Conservation (phyloP, 225 moss, liverwort and hornwort genomes). For the Neckera pumila region DNA sequence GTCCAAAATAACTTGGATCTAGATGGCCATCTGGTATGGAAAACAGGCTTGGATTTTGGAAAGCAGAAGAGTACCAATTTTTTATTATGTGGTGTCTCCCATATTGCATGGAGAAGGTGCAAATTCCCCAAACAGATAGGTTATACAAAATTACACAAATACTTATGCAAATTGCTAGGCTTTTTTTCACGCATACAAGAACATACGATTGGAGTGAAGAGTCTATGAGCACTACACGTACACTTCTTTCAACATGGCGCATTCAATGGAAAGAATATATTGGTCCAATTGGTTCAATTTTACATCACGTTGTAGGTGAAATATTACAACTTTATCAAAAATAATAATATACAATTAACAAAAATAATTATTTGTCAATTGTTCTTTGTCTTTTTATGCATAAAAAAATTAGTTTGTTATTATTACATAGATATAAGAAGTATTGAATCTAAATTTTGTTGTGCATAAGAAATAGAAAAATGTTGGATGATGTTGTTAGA, state of each 20-base stretch:
- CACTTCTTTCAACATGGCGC: neutral
- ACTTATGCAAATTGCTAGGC: neutral
- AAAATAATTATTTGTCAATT: too few species aligned
- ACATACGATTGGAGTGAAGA: neutral
- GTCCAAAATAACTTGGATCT: neutral
- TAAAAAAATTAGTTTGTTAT: too few species aligned
- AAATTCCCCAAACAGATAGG: rapidly evolving
- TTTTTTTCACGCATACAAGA: rapidly evolving
- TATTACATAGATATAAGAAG: too few species aligned
- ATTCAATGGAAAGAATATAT: neutral
- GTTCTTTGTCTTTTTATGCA: too few species aligned
- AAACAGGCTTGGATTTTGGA: rapidly evolving
- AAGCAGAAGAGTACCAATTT: rapidly evolving
- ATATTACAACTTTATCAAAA: rapidly evolving
- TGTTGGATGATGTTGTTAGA: neutral
- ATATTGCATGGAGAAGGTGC: neutral
- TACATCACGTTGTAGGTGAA: neutral
- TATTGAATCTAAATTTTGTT: rapidly evolving
- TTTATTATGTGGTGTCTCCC: neutral
- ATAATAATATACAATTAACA: too few species aligned
- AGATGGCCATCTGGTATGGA: neutral
- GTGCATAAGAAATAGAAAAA: neutral
- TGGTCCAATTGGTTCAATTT: neutral
- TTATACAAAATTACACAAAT: neutral
- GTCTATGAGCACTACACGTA: neutral